Base-by-base conservation (phyloP, 176 grass and related monocot genomes). In the Avena insularis region DNA sequence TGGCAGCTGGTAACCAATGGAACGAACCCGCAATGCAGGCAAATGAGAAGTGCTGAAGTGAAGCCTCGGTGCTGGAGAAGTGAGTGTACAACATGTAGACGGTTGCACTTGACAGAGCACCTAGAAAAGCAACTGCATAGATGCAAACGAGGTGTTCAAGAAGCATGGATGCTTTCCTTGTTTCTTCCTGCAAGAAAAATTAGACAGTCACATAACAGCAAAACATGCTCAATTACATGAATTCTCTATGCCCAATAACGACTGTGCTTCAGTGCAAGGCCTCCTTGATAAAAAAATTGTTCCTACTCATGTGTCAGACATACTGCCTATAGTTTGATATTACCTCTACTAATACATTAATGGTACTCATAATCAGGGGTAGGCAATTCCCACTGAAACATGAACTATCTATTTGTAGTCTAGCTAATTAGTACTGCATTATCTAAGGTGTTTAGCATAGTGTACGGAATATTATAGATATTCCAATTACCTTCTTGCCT, bases 11-110 rank as follows among this genome's bases (percentile, higher is more conserved):
- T 62, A 92, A 71, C 93, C 93, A 94, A n/a, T 92, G 88, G 85
- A 94, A 92, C 2, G 85, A 82, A 73, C 93, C 93, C 14, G 90
- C 93, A 83, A 94, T 33, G 58, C 90, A 94, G 12, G 82, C 87
- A 27, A 92, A 83, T 33, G 69, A 86, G 90, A 92, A 94, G 75
- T 88, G 72, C 65, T 88, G 60, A 72, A 70, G 46, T 51, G 88
- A 86, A 90, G 83, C 79, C 5, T 83, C 65, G 8, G 82, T 50
- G 50, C 79, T 57, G 13, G 67, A 80, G n/a, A 92, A 71, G 74
- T 78, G 57, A 56, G 80, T 71, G 90, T 92, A 94, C 20, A 88
- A 46, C 45, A 77, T 82, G 80, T 90, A 92, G 46, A 94, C 63
- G 23, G 74, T 84, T 75, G 79, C 93, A 81, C 87, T 71, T 54